Evolutionary conservation across 2,329 filamentous ascomycete genomes (phyloP), one percentile per base, ranked within the genome.

Genomic region (Epichloe scottii): DNA sequence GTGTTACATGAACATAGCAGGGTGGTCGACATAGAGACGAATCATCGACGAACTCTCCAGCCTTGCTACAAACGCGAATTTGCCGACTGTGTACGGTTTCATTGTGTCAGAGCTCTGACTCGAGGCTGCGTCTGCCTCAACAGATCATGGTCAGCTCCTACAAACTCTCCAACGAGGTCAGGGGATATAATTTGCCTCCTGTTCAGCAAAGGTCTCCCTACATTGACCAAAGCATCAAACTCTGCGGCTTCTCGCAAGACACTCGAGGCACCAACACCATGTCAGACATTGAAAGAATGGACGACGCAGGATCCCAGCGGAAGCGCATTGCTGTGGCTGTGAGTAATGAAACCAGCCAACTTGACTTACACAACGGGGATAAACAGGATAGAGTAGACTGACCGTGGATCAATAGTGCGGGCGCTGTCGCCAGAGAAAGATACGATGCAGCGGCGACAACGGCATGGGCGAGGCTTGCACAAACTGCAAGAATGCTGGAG

Each of bases 401-500:
- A 44, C 39, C 10, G 8, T 26, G 14, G 35, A 11, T 35, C 17
- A 47, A 51, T 57, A 96, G 91, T 97, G 91, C 66, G 81, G 82
- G 37, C 82, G 91, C 58, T 97, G 91, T 68, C 82, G 91, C 54
- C 90, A 91, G 70, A 81, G 91, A 53, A 97, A 97, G 74, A 97
- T 97, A 60, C 85, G 88, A 59, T 97, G 91, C 71, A 95, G 87
- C 61, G 91, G 91, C 42, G 89, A 95, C 63, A 74, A 77, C 35
- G 86, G 85, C 34, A 80, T 84, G 60, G 85, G 85, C n/a, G 70
- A 73, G 39, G 82, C 84, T n/a, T 97, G 91, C 67, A 73, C 77
- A 11, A 95, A 90, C 66, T 97, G 91, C 72, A 85, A 81, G 60
- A 81, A 75, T 54, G 84, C 90, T 49, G 85, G 85, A 12, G 71